These are phyloP conservation scores for Aquilaria agallochum DNA, from an alignment of 441 rosid species.

Conservation along the genomic window DNA sequence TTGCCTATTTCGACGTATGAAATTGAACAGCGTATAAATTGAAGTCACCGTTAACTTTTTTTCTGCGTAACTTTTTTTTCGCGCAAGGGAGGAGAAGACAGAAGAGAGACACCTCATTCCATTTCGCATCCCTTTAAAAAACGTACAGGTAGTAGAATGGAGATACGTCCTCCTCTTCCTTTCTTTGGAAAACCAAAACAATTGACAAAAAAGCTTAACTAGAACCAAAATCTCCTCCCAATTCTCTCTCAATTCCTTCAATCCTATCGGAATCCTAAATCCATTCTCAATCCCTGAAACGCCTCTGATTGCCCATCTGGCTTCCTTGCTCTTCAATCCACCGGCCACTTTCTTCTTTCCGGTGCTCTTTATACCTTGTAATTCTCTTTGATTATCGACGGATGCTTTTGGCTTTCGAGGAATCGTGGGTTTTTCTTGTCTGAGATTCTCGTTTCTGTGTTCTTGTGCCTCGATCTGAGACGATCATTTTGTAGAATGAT, in stretches of 20 bases:
- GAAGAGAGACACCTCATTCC: constrained; percentile 26
- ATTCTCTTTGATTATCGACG: constrained; percentile 34
- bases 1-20: too few species aligned
- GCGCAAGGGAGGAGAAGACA: too few species aligned
- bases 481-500: constrained; percentile 23
- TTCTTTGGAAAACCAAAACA: constrained; percentile 10
- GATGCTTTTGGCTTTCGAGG: constrained; percentile 54
- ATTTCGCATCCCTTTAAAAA: constrained; percentile 24
- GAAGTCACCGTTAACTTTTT: too few species aligned
- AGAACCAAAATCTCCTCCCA: constrained; percentile 9
- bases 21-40: too few species aligned
- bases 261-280: constrained; percentile 19
- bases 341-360: constrained; percentile 7
- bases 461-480: constrained; percentile 34
- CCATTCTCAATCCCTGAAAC: constrained; percentile 11
- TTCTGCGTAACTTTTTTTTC: too few species aligned
- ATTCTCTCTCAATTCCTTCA: constrained; percentile 20
- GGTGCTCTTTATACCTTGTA: constrained; percentile 14
- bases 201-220: constrained; percentile 1
- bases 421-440: constrained; percentile 28
- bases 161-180: constrained; percentile 21
- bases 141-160: constrained; percentile 32
- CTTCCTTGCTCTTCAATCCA: constrained; percentile 20
- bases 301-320: constrained; percentile 27
- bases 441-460: constrained; percentile 37